phyloP scores from a whole-genome alignment of 495 filamentous ascomycete genomes.

The Tuber umbilicatum region DNA sequence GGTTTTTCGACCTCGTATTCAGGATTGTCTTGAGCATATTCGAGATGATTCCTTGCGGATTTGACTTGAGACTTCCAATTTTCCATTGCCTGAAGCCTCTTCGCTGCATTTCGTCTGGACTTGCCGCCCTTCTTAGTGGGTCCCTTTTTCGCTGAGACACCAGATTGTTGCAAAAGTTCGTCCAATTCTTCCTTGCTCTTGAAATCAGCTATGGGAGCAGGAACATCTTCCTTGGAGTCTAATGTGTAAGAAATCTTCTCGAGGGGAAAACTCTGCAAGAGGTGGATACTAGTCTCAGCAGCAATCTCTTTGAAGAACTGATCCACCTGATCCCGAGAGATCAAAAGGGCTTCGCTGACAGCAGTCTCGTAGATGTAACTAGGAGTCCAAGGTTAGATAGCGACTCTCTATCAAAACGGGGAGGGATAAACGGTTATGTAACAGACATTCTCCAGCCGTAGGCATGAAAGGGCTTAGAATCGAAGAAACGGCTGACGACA shows the following conservation, averaged over 20 bases:
- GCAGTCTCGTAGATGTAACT: slow-evolving; percentile 33
- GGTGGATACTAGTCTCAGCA: slow-evolving; percentile 26
- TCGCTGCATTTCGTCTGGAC: slow-evolving; percentile 7
- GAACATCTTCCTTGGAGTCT: slow-evolving; percentile 15
- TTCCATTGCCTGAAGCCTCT: slow-evolving; percentile 12
- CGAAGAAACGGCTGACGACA: slow-evolving; percentile 39
- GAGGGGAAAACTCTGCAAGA: slow-evolving; percentile 19
- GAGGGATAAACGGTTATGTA: background rate
- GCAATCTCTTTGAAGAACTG: slow-evolving; percentile 29
- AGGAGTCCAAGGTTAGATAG: background rate
- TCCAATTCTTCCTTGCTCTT: slow-evolving; percentile 33
- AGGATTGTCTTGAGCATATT: slow-evolving; percentile 7
- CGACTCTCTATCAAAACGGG: background rate
- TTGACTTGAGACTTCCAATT: slow-evolving; percentile 32
- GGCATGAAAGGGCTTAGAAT: slow-evolving; percentile 31
- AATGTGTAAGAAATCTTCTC: slow-evolving; percentile 23
- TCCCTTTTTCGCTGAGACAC: background rate
- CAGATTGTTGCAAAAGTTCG: slow-evolving; percentile 15
- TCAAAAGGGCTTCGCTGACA: slow-evolving; percentile 25
- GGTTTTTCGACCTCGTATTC: slow-evolving; percentile 3
- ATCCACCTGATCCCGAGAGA: slow-evolving; percentile 25
- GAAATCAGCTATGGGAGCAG: slow-evolving; percentile 25
- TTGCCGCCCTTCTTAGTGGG: background rate
- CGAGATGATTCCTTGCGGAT: slow-evolving; percentile 30
- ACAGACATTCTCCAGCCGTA: slow-evolving; percentile 37